Percentiles rank a stretch among this genome's conserved stretches.
Evolutionary conservation across 208 protist species (phyloP).

Genomic region (Wallacemonas sp.): DNA sequence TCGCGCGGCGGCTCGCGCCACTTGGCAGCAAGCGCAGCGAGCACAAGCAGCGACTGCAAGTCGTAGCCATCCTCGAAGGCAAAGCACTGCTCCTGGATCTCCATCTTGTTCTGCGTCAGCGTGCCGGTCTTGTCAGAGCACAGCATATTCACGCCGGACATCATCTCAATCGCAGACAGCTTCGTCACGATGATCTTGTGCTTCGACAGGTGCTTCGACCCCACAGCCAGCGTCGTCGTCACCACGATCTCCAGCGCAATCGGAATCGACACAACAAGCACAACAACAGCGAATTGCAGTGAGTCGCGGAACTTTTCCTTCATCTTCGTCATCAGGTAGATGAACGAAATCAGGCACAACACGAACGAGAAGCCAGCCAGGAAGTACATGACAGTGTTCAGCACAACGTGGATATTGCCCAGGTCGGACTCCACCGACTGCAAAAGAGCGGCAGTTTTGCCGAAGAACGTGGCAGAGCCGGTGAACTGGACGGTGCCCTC

Average conservation of each 20-base stretch:
- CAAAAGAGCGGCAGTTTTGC: slow-evolving; percentile 91
- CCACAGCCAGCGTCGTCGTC: slow-evolving; percentile 89
- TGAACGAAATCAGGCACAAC: slow-evolving; percentile 78
- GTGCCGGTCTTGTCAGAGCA: slow-evolving; percentile 96
- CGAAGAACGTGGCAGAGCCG: slow-evolving; percentile 93
- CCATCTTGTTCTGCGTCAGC: slow-evolving; percentile 94
- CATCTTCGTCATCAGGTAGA: slow-evolving; percentile 74
- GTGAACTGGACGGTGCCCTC: slow-evolving; percentile 86
- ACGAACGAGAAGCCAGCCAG: slow-evolving; percentile 60
- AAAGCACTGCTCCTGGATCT: slow-evolving; percentile 79
- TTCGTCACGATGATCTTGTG: slow-evolving; percentile 94
- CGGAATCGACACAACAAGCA: slow-evolving; percentile 95
- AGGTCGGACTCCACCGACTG: slow-evolving; percentile 78
- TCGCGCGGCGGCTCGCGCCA: slow-evolving; percentile 89
- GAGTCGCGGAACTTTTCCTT: slow-evolving; percentile 58
- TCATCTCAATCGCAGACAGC: slow-evolving; percentile 92
- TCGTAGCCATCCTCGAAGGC: slow-evolving; percentile 69
- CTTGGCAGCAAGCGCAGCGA: slow-evolving; percentile 87
- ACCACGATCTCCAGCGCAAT: slow-evolving; percentile 85
- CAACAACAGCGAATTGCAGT: slow-evolving; percentile 78
- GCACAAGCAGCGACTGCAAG: slow-evolving; percentile 58
- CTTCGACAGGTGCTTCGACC: slow-evolving; percentile 90
- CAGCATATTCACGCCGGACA: slow-evolving; percentile 89
- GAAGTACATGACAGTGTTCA: slow-evolving; percentile 66
- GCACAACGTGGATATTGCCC: slow-evolving; percentile 67